Evolutionary conservation across 495 filamentous ascomycete species (phyloP).

Genomic region (Margaritispora aquatica): DNA sequence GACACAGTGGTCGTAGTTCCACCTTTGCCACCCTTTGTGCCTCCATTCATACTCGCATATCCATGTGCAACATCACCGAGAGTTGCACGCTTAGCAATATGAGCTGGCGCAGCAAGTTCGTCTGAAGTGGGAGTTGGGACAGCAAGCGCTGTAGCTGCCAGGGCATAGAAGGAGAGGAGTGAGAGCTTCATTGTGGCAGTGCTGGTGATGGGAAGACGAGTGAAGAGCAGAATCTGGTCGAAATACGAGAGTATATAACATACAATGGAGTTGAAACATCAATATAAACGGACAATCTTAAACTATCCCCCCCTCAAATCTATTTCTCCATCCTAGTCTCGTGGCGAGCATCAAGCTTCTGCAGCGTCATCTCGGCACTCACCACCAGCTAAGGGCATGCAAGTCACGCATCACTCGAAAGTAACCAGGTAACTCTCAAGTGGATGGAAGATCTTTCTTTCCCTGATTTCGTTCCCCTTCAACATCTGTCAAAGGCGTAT

Average conservation of each 20-base stretch:
- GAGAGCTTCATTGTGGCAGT: background rate
- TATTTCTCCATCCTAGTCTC: background rate
- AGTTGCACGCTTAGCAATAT: background rate
- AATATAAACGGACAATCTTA: background rate
- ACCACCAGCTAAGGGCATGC: too few relatives aligned
- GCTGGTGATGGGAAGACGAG: background rate
- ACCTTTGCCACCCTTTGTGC: conserved; percentile 51
- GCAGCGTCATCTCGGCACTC: background rate
- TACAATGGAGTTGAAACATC: background rate
- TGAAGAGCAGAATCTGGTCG: background rate
- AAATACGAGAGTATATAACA: too few relatives aligned
- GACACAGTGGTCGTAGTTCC: conserved; percentile 55
- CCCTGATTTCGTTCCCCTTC: background rate
- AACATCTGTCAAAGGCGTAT: background rate
- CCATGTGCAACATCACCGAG: conserved; percentile 11
- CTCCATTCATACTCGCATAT: conserved; percentile 39
- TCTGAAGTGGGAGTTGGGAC: background rate
- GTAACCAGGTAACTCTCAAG: too few relatives aligned
- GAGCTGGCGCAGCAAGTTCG: background rate
- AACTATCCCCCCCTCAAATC: background rate
- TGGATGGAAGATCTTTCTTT: background rate
- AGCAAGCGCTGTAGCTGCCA: background rate
- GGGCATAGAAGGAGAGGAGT: background rate
- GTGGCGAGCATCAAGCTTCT: too few relatives aligned
- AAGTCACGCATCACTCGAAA: too few relatives aligned